Base-by-base conservation (phyloP, 345 rosid genomes). In the Cardamine occulta region DNA sequence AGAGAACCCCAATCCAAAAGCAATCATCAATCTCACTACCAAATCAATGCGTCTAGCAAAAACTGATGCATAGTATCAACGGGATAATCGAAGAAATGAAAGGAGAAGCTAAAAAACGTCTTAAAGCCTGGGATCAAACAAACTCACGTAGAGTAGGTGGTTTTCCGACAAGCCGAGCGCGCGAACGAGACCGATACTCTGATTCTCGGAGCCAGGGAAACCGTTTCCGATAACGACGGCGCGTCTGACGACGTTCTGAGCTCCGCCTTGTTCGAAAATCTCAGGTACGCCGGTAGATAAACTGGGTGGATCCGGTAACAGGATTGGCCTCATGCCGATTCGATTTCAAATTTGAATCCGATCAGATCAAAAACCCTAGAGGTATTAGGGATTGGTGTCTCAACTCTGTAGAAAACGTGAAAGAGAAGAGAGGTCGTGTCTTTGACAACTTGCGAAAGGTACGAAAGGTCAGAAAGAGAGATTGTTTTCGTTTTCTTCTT, bases 191-290 rank as follows among this genome's bases (percentile, higher is more conserved):
- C 99, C 99, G 70, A 95, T 76, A 74, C 91, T 79, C 84, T 95
- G 99, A 77, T 90, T 89, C 84, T 95, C 99, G n/a, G 98, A 86
- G 44, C 87, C 86, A 23, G 94, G 75, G 60, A 81, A 89, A 19
- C 98, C 97, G 82, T 86, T 95, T 12, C 99, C 98, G 23, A 95
- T 89, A 8, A 95, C 81, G 63, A 95, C 91, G 61, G 99, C 98
- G 69, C 99, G 93, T 42, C 98, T 81, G 57, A 95, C 80, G 47
- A 88, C 86, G 84, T 80, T 83, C 75, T 88, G 82, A 3, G 89
- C 75, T n/a, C 94, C 97, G 74, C 82, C 89, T 73, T 71, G 80
- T 31, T 89, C 88, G 83, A 92, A 95, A 82, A 95, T 92, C 82
- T 95, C 98, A 57, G 97, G 97, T 48, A 90, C 88, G 65, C 97